Base-by-base conservation (phyloP, 2,329 filamentous ascomycete species). In the Penicillium sp. region DNA sequence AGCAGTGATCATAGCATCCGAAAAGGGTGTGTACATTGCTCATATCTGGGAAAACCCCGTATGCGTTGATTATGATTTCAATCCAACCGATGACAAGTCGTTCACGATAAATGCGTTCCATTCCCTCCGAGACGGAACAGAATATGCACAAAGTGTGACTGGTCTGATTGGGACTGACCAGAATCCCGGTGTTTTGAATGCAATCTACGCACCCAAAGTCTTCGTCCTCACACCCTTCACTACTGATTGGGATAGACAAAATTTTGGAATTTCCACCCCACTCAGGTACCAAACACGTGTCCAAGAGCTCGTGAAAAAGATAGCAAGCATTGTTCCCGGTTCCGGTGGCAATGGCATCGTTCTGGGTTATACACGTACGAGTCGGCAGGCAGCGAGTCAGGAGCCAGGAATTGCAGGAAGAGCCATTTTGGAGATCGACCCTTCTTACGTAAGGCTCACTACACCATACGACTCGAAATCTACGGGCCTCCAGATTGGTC, bases 171-270 rank as follows among this genome's bases (percentile, higher is more conserved):
- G 50, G 5, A 46, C 50, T n/a, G 40, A 52, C 26, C 40, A 37
- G 10, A 52, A 11, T 1, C 50, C 50, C 7, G 50, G 50, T 7
- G 40, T 46, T 11, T 18, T 52, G 13, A 46, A 52, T 31, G 32
- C 50, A 20, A 46, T 52, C 8, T 52, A 52, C 32, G 50, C 50
- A 16, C 50, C 50, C 9, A 52, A 52, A 46, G 32, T 52, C 2
- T 52, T 52, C 10, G 40, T 52, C 2, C 32, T 52, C 11, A 52
- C 50, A 10, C 50, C 50, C 14, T 52, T 46, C 34, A 10, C 40
- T 5, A 52, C 50, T 6, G 24, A 52, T 9, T 46, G 22, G 22
- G 50, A 52, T 24, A n/a, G 40, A 38, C 50, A 8, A 10, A n/a
- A 29, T 5, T 38, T 38, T 22, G 40, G 40, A 1, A 46, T 52